A percentile compares a stretch with the other conserved stretches of the same genome.
phyloP scores from a whole-genome alignment of 176 grass and related monocot genomes.

The Carex littledalei region DNA sequence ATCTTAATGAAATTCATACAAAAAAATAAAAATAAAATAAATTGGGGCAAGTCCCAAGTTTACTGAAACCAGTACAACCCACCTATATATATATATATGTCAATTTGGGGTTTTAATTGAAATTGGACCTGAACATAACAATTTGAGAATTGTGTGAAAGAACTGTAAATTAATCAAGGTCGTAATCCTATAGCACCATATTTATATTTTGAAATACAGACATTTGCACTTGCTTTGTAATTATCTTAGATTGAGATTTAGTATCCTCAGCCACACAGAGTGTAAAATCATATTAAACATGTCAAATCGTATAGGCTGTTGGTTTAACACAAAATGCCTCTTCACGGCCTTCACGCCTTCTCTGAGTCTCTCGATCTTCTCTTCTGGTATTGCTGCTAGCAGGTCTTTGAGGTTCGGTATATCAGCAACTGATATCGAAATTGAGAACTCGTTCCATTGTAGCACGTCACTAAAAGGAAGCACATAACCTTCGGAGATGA shows the following conservation, averaged over 20 bases:
- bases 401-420: conserved; percentile 43
- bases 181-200: too few species aligned
- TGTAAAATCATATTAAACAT: conserved; percentile 79
- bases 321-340: conserved; percentile 44
- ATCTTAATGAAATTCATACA: too few species aligned
- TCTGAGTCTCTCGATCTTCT: conserved; percentile 49
- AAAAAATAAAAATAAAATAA: too few species aligned
- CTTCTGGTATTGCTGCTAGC: conserved; percentile 33
- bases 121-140: too few species aligned
- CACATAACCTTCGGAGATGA: conserved; percentile 44
- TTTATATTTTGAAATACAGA: too few species aligned
- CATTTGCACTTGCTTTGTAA: background rate
- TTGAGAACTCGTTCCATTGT: conserved; percentile 67
- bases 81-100: too few species aligned
- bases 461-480: conserved; percentile 62
- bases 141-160: too few species aligned
- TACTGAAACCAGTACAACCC: too few species aligned
- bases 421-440: conserved; percentile 40
- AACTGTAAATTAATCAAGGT: too few species aligned
- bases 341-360: conserved; percentile 43
- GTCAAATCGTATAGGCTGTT: conserved; percentile 52
- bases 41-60: too few species aligned
- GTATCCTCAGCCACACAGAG: conserved; percentile 66
- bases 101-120: too few species aligned
- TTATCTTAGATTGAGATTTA: conserved; percentile 35